These are phyloP conservation scores for Penicillium psychrosexuale DNA, from an alignment of 2,329 filamentous ascomycete species.

Conservation along the genomic window DNA sequence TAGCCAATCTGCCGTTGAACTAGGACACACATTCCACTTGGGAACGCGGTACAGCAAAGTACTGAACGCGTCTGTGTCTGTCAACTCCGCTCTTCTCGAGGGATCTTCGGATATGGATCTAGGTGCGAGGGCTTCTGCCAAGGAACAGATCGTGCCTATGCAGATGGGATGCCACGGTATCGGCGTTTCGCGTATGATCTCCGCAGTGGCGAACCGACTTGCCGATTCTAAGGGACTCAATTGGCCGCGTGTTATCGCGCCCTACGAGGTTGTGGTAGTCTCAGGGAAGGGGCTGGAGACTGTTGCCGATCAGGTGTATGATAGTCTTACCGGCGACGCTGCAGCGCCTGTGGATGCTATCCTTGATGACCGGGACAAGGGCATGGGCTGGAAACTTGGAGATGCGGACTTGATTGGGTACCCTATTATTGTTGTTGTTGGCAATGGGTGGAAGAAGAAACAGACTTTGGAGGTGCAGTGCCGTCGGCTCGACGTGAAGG, in stretches of 20 bases:
- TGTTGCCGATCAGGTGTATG: conserved; percentile 61
- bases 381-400: conserved; percentile 78
- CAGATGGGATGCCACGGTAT: conserved; percentile 98
- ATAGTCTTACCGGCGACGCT: conserved; percentile 48
- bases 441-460: conserved; percentile 62
- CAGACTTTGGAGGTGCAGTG: conserved; percentile 75
- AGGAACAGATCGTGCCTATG: conserved; percentile 53
- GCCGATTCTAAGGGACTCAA: conserved; percentile 71
- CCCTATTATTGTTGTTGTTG: conserved; percentile 76
- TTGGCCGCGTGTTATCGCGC: conserved; percentile 84
- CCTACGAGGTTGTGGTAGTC: conserved; percentile 73
- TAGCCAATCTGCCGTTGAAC: conserved; percentile 73
- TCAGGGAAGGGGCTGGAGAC: conserved; percentile 46
- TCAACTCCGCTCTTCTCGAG: conserved; percentile 33
- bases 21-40: conserved; percentile 93
- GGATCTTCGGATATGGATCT: conserved; percentile 13
- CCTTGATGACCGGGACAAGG: conserved; percentile 68
- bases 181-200: conserved; percentile 85
- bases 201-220: conserved; percentile 74
- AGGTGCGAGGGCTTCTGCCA: conserved; percentile 22
- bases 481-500: conserved; percentile 61
- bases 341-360: conserved; percentile 57
- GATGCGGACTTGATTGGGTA: conserved; percentile 91
- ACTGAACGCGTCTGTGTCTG: conserved; percentile 61
- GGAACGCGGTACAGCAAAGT: conserved; percentile 82